phyloP scores from a whole-genome alignment of 179 eudicot genomes.

The Beta corolliflora region DNA sequence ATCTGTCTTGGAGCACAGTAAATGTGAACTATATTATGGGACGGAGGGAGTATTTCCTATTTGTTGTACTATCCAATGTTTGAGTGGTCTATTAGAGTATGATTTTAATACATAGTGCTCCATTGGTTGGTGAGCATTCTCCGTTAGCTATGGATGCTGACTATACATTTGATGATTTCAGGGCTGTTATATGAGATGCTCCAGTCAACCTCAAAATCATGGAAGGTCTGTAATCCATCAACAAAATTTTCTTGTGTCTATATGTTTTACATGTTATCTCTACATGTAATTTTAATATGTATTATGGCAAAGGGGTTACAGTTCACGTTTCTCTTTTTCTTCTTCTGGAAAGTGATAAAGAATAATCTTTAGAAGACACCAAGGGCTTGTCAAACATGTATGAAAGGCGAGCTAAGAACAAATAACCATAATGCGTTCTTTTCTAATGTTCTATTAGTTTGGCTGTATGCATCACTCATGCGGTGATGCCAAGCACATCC shows the following conservation, averaged over 20 bases:
- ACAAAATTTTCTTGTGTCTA: neutral
- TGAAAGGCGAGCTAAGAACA: neutral
- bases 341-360: neutral
- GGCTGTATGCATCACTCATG: neutral
- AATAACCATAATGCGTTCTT: neutral
- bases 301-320: neutral
- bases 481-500: neutral
- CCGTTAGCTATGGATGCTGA: neutral
- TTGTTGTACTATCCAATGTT: neutral
- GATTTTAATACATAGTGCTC: neutral
- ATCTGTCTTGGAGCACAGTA: too few species aligned
- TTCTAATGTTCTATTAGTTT: neutral
- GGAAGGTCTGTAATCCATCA: constrained; percentile 69
- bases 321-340: neutral
- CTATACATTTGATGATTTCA: constrained; percentile 32
- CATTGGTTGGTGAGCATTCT: neutral
- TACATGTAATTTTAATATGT: neutral
- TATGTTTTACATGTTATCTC: neutral
- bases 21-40: too few species aligned
- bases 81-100: neutral
- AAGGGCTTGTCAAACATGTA: neutral
- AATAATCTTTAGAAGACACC: neutral
- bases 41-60: too few species aligned
- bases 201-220: constrained; percentile 65
- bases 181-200: constrained; percentile 92